phyloP scores from a whole-genome alignment of 202 grass and related monocot species.

The Miscanthus sacchariflorus region DNA sequence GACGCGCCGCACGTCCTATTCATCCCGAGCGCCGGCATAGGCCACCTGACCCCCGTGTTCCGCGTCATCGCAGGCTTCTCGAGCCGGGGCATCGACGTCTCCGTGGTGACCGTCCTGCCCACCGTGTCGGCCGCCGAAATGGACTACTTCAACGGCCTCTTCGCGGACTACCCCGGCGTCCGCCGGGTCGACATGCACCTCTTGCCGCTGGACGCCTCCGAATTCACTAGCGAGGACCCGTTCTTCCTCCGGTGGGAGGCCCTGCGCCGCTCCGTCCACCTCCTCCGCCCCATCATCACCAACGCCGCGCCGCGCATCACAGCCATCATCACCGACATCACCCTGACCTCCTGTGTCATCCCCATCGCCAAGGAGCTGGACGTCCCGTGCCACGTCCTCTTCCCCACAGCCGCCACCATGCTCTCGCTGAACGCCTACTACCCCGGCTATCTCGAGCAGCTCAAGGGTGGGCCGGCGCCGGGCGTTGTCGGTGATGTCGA shows the following conservation, averaged over 20 bases:
- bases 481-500: constrained; percentile 35
- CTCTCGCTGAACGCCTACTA: background rate
- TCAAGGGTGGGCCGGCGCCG: background rate
- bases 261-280: constrained; percentile 56
- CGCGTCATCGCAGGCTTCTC: constrained; percentile 51
- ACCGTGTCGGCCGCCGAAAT: constrained; percentile 46
- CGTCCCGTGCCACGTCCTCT: constrained; percentile 64
- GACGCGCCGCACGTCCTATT: background rate
- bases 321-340: constrained; percentile 56
- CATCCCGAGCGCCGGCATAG: constrained; percentile 49
- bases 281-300: constrained; percentile 25
- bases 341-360: constrained; percentile 44
- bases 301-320: background rate
- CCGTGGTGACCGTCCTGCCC: constrained; percentile 47
- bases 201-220: constrained; percentile 38
- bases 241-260: constrained; percentile 63
- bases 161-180: constrained; percentile 48
- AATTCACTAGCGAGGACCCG: constrained; percentile 41
- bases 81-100: constrained; percentile 29
- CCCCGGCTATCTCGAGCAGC: constrained; percentile 6
- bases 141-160: constrained; percentile 37
- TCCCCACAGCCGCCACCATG: constrained; percentile 44
- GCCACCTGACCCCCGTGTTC: constrained; percentile 67
- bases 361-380: constrained; percentile 46
- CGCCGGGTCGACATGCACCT: constrained; percentile 59